Base-by-base conservation (phyloP, 129 eudicot species). In the Rutidosis leptorrhynchoides region DNA sequence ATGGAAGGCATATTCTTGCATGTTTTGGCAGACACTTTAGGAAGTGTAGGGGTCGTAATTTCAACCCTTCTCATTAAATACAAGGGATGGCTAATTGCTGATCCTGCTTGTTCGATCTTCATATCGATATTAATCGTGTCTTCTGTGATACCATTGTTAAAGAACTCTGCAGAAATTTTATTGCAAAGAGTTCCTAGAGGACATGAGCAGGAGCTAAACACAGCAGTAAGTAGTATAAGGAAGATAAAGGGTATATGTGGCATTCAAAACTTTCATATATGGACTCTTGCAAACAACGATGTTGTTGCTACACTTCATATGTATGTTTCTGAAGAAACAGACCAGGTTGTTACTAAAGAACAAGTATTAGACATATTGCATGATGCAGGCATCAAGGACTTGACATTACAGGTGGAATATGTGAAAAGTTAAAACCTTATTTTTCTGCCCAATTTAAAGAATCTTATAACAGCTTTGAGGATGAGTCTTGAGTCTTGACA, bases 1-100 rank as follows among this genome's bases (percentile, higher is more conserved):
- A 93, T 93, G 99, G 95, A 93, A 82, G 99, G 99, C 73, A 93
- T 93, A 58, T 93, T 93, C 83, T 82, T 93, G 83, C 99, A 93
- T 63, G 99, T 93, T 22, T 63, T 93, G 60, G 99, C 99, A 3
- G 99, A 93, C 84, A 93, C 99, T 46, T 37, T 93, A 77, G 99
- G 99, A 62, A 93, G 99, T 67, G 99, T 93, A 42, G 99, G 99
- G 30, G 99, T 93, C 25, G 95, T 89, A 11, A 73, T 89, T 35
- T 82, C 89, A 25, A 93, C 95, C 20, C 88, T 93, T 59, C 79
- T 93, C 19, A 93, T 93, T 63, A 77, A 86, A 62, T 93, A 83
- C 84, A 93, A 89, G 77, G 99, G 99, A 40, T 93, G 99, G 99
- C 88, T 93, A 32, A 84, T 87, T 68, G 95, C 99, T 2, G 99